A percentile compares a stretch with the other conserved stretches of the same genome.
phyloP scores from a whole-genome alignment of 139 green algal species.

The Tetradesmus obliquus region DNA sequence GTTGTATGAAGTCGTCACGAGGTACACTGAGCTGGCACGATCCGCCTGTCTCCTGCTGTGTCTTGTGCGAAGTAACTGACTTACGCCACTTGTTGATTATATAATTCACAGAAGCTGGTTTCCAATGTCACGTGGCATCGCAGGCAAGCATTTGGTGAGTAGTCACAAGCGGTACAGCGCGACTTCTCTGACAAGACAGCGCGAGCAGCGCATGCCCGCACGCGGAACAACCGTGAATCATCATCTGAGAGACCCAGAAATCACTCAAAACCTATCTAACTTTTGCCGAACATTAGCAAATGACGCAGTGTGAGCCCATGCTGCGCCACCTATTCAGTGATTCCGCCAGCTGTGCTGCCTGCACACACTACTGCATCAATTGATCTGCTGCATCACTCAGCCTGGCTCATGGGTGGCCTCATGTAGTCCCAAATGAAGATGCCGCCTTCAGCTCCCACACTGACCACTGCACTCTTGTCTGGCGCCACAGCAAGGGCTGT shows the following conservation, averaged over 20 bases:
- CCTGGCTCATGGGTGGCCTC: background rate
- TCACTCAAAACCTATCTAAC: too few relatives aligned
- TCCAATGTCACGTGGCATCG: too few relatives aligned
- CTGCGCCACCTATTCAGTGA: too few relatives aligned
- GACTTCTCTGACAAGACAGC: background rate
- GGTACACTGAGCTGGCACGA: background rate
- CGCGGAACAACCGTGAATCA: too few relatives aligned
- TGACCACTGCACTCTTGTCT: conserved; percentile 80
- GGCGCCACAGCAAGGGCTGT: conserved; percentile 72
- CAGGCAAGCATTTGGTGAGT: background rate
- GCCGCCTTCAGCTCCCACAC: conserved; percentile 78
- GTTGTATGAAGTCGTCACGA: background rate
- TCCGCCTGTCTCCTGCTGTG: background rate
- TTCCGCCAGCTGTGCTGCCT: background rate
- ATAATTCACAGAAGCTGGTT: too few relatives aligned
- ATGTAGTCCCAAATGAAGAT: conserved; percentile 84
- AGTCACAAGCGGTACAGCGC: background rate
- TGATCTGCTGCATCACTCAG: background rate
- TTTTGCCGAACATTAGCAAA: too few relatives aligned
- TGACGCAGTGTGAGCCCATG: too few relatives aligned
- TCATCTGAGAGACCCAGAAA: too few relatives aligned
- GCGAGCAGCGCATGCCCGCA: background rate
- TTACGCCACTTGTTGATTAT: too few relatives aligned
- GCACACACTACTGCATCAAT: background rate
- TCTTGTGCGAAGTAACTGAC: background rate